phyloP scores from a whole-genome alignment of 2,329 filamentous ascomycete species.

The Botryotinia narcissicola region DNA sequence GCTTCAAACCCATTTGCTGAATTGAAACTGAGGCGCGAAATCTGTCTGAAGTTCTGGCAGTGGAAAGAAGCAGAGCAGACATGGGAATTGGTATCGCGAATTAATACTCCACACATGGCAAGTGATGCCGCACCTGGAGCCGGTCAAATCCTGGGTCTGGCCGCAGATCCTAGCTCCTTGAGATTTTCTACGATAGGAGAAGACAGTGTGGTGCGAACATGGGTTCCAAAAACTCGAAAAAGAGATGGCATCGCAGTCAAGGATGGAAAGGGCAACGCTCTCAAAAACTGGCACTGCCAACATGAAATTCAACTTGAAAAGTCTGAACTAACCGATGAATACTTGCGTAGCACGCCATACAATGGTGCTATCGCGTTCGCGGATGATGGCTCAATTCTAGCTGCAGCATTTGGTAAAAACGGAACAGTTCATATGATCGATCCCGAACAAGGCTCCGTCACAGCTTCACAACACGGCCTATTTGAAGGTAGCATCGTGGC shows the following conservation, averaged over 20 bases:
- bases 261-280: slow-evolving; percentile 53
- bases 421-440: slow-evolving; percentile 76
- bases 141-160: slow-evolving; percentile 67
- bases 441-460: slow-evolving; percentile 63
- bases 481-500: slow-evolving; percentile 63
- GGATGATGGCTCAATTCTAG: slow-evolving; percentile 80
- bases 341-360: slow-evolving; percentile 2
- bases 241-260: slow-evolving; percentile 66
- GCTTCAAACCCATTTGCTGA: slow-evolving; percentile 47
- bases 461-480: slow-evolving; percentile 64
- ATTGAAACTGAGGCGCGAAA: slow-evolving; percentile 59
- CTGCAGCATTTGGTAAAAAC: slow-evolving; percentile 59
- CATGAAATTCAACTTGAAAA: slow-evolving; percentile 52
- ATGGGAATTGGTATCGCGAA: slow-evolving; percentile 77
- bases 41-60: slow-evolving; percentile 89
- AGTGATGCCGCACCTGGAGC: slow-evolving; percentile 48
- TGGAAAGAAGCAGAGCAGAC: slow-evolving; percentile 54
- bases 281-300: slow-evolving; percentile 74
- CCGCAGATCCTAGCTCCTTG: slow-evolving; percentile 63
- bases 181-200: slow-evolving; percentile 84
- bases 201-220: slow-evolving; percentile 75
- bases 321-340: slow-evolving; percentile 38
- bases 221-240: slow-evolving; percentile 70
- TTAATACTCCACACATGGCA: slow-evolving; percentile 77
- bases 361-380: slow-evolving; percentile 73